Conservation (phyloP, 306 rosid species). For the Citrullus colocynthis region DNA sequence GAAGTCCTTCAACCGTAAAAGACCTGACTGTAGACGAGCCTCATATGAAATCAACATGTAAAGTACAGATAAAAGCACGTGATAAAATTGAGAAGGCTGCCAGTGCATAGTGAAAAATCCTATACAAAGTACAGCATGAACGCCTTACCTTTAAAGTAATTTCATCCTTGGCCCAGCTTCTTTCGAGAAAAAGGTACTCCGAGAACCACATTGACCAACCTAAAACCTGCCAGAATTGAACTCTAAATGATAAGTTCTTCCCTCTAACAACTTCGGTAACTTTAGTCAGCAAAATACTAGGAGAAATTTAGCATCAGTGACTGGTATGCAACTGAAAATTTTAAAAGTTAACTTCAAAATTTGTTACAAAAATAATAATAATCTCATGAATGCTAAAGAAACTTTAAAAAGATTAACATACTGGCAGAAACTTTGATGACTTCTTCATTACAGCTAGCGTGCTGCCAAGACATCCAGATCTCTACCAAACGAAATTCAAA, state of each 20-base stretch:
- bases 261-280: not conserved
- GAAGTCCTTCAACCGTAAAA: constrained; percentile 55
- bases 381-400: not conserved
- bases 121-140: not conserved
- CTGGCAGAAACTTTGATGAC: constrained; percentile 77
- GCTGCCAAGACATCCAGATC: constrained; percentile 87
- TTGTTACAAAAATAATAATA: not conserved
- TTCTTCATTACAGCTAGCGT: constrained; percentile 92
- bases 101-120: not conserved
- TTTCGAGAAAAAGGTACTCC: constrained; percentile 83
- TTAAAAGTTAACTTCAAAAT: not conserved
- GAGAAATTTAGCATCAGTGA: not conserved
- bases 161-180: constrained; percentile 98
- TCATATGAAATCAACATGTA: constrained; percentile 5
- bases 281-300: not conserved
- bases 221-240: constrained; percentile 48
- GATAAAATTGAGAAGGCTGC: not conserved
- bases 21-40: constrained; percentile 57
- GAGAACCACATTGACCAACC: constrained; percentile 99
- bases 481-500: constrained; percentile 33
- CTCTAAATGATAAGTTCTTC: not conserved
- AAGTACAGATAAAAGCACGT: not conserved
- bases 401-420: constrained; percentile 24
- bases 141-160: constrained; percentile 58
- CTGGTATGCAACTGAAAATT: not conserved